A percentile compares a stretch with the other conserved stretches of the same genome.
Conservation (phyloP, 2,329 filamentous ascomycete species). For the Xylaria polymorpha region DNA sequence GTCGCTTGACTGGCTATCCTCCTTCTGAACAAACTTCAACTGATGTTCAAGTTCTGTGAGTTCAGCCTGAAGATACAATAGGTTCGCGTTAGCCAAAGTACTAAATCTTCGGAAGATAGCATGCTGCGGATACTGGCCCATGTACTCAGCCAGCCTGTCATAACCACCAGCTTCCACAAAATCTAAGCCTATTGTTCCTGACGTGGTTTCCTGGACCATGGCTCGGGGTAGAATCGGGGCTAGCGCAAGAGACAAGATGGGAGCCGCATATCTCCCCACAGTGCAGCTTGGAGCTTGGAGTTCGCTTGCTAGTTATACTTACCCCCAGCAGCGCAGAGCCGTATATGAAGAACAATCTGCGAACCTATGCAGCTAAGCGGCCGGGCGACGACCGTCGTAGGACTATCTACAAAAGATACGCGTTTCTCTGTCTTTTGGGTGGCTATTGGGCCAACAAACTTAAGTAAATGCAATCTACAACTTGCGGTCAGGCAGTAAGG, state of each 20-base stretch:
- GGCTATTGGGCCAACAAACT: neutral
- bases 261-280: constrained; percentile 2
- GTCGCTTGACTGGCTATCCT: constrained; percentile 17
- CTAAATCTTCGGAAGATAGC: constrained; percentile 33
- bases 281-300: constrained; percentile 1
- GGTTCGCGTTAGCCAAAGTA: constrained; percentile 23
- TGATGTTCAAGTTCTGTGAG: constrained; percentile 27
- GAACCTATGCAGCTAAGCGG: neutral
- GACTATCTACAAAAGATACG: neutral
- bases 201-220: constrained; percentile 7
- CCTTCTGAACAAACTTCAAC: constrained; percentile 5
- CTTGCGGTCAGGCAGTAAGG: neutral
- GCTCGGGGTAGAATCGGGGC: neutral
- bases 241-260: constrained; percentile 4
- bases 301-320: constrained; percentile 12
- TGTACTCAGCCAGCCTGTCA: constrained; percentile 26
- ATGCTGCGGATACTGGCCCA: constrained; percentile 32
- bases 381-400: neutral
- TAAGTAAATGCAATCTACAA: neutral
- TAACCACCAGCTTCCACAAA: constrained; percentile 28
- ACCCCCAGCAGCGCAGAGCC: neutral
- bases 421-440: neutral
- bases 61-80: constrained; percentile 34
- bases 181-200: neutral
- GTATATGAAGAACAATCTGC: neutral